Percentiles rank a stretch among this genome's conserved stretches.
phyloP scores from a whole-genome alignment of 2,329 filamentous ascomycete genomes.

The Colletotrichum lentis region DNA sequence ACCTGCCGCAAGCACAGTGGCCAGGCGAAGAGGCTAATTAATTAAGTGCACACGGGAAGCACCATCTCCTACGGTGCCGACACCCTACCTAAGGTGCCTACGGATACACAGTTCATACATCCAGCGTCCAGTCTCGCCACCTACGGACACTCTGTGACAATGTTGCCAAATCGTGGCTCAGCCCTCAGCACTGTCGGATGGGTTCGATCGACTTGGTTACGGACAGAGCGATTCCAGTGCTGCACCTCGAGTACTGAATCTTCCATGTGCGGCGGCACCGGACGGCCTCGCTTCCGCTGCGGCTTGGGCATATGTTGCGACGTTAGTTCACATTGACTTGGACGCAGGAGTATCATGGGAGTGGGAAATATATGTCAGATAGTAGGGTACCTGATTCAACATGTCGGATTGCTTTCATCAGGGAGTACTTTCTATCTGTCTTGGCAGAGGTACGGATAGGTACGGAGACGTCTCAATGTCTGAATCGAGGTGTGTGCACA shows the following conservation, averaged over 20 bases:
- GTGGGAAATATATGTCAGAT: background rate
- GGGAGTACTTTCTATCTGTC: constrained; percentile 18
- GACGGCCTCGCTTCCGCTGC: constrained; percentile 23
- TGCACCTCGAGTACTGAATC: background rate
- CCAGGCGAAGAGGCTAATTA: constrained; percentile 26
- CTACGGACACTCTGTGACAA: background rate
- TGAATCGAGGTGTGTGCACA: background rate
- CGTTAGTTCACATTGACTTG: background rate
- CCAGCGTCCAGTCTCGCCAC: background rate
- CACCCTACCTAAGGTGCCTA: no score
- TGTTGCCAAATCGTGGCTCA: background rate
- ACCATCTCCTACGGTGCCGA: background rate
- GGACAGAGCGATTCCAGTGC: background rate
- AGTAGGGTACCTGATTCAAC: constrained; percentile 2
- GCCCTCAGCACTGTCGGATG: background rate
- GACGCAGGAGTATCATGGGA: no score
- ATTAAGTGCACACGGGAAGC: constrained; percentile 25
- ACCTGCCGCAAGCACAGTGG: constrained; percentile 30
- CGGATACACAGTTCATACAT: background rate
- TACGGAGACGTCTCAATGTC: constrained; percentile 16
- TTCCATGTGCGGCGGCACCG: background rate
- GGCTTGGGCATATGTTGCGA: background rate
- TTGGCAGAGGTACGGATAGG: constrained; percentile 24
- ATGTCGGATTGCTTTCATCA: background rate
- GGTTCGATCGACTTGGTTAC: background rate